These are phyloP conservation scores for Lagerstroemia speciosa DNA, from an alignment of 345 rosid species.

Conservation along the genomic window DNA sequence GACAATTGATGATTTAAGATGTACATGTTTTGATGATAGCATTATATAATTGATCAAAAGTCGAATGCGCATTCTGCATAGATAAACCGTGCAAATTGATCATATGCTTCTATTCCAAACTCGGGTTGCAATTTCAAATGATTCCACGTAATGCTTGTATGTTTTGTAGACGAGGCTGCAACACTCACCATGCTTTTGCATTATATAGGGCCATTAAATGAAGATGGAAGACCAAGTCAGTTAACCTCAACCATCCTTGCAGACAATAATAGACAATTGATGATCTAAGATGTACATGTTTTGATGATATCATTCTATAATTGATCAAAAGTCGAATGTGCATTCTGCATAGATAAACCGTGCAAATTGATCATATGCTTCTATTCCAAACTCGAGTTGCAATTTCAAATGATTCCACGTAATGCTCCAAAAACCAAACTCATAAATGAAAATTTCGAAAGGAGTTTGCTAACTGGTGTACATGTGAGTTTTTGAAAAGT, in stretches of 20 bases:
- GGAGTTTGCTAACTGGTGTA: too few relatives aligned
- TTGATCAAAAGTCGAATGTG: not conserved
- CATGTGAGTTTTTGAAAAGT: too few relatives aligned
- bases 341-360: not conserved
- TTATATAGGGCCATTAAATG: slow-evolving; percentile 64
- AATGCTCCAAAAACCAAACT: not conserved
- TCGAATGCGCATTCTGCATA: not conserved
- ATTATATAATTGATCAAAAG: not conserved
- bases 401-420: not conserved
- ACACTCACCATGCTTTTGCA: slow-evolving; percentile 81
- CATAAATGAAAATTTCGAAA: too few relatives aligned
- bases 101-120: not conserved
- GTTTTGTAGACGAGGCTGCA: slow-evolving; percentile 72
- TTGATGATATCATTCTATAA: too few relatives aligned
- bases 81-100: not conserved
- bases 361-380: not conserved
- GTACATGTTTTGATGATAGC: too few relatives aligned
- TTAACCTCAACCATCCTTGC: not conserved
- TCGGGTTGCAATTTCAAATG: not conserved
- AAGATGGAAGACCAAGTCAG: not conserved
- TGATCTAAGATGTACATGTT: not conserved
- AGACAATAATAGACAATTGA: not conserved
- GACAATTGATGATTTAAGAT: not conserved
- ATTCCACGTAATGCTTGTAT: slow-evolving; percentile 36
- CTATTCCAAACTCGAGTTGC: not conserved